Evolutionary conservation across 768 basidiomycete species (phyloP), one percentile per base, ranked within the genome.

Genomic region (Suillus paluster): DNA sequence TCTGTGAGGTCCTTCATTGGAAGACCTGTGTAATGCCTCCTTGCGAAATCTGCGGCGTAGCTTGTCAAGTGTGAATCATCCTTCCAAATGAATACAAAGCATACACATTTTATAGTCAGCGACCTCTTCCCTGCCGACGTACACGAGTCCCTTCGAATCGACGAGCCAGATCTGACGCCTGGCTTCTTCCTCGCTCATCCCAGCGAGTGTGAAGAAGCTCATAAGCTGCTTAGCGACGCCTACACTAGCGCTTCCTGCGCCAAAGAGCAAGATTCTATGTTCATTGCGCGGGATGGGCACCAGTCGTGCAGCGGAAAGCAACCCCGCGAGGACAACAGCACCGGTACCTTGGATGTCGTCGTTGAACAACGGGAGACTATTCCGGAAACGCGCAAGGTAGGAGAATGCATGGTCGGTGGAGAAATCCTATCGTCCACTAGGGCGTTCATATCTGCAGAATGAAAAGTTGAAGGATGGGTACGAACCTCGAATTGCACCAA

Each of bases 321-420:
- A 90, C 5, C 96, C 96, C 57, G 89, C 89, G 57, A 98, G 86
- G 42, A 97, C 91, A 67, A 97, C 95, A 34, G 93, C 92, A 21
- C 95, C 95, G 2, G 95, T 98, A 44, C 86, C 89, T 71, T 95
- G 93, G 66, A 95, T 94, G 70, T 96, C 94, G 66, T 97, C 94
- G 71, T 95, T 95, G 81, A 95, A 94, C 38, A 91, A 79, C 25
- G 87, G 87, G 71, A 92, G 94, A 58, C 86, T 81, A 64, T 88
- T 75, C 60, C 91, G 85, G 80, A 89, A 94, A 45, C 85, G 80
- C 44, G 88, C 84, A 34, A 97, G 86, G 75, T 92, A 95, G 58
- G 84, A 78, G 80, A 97, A 97, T 1, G 95, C 95, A 64, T 94
- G 89, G 64, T 97, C 91, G 3, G 93, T 95, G 36, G 92, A 89